phyloP scores from a whole-genome alignment of 75 land plant species.

The Sequoiadendron giganteum region DNA sequence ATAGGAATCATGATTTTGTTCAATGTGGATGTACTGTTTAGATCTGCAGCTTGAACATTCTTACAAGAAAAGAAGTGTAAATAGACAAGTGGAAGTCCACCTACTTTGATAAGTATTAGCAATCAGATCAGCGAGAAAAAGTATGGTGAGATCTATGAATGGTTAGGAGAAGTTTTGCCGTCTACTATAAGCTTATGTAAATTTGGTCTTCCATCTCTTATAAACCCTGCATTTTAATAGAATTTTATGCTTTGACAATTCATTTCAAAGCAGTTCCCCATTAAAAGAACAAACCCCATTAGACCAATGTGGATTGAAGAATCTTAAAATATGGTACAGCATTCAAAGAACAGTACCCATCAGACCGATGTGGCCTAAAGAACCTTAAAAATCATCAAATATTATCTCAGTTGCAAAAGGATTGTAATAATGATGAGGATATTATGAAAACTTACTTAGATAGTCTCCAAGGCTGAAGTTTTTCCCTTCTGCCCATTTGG shows the following conservation, averaged over 20 bases:
- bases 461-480: constrained; percentile 69
- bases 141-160: too few species aligned
- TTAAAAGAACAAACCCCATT: background rate
- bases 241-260: background rate
- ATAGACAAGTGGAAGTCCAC: background rate
- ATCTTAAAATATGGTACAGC: background rate
- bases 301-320: background rate
- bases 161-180: too few species aligned
- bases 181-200: background rate
- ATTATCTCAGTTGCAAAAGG: background rate
- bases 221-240: background rate
- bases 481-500: constrained; percentile 60
- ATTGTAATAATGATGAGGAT: background rate
- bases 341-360: background rate
- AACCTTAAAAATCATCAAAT: background rate
- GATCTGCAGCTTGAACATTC: background rate
- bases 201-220: background rate
- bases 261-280: background rate
- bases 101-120: background rate
- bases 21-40: background rate
- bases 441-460: constrained; percentile 45
- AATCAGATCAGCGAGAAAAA: too few species aligned
- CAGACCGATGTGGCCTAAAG: background rate
- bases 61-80: too few species aligned
- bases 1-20: background rate